A percentile compares a stretch with the other conserved stretches of the same genome.
Evolutionary conservation across 257 asterid species (phyloP).

Genomic region (Cruciata laevipes): DNA sequence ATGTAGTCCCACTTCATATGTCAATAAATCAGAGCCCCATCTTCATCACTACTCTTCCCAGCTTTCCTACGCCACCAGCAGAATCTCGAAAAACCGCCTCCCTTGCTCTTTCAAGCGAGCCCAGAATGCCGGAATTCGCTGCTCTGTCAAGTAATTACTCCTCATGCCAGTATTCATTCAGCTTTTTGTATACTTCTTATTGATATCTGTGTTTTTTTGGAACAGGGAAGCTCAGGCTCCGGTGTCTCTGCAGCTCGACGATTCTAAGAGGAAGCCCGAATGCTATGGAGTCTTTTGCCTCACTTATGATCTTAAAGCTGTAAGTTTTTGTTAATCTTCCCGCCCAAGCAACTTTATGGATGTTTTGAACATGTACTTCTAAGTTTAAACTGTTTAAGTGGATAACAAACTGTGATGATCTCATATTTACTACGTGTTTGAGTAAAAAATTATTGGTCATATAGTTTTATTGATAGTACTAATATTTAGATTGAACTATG

Average conservation of each 20-base stretch:
- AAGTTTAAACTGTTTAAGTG: not conserved
- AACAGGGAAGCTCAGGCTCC: conserved; percentile 74
- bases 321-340: conserved; percentile 27
- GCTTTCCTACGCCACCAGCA: conserved; percentile 42
- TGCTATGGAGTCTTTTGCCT: conserved; percentile 94
- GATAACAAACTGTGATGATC: not conserved
- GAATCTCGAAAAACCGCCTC: conserved; percentile 32
- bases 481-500: not conserved
- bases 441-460: no score
- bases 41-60: conserved; percentile 37
- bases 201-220: conserved; percentile 7
- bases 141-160: conserved; percentile 63
- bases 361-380: not conserved
- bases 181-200: not conserved
- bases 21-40: conserved; percentile 23
- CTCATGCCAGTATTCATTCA: not conserved
- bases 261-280: conserved; percentile 62
- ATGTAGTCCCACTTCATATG: conserved; percentile 26
- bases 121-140: conserved; percentile 38
- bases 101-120: conserved; percentile 23
- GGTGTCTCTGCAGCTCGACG: conserved; percentile 52
- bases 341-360: not conserved
- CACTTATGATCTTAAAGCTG: conserved; percentile 96
- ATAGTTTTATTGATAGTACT: not conserved
- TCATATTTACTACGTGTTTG: no score